phyloP scores from a whole-genome alignment of 116 monocot species.

The Papilionanthe hybrid region DNA sequence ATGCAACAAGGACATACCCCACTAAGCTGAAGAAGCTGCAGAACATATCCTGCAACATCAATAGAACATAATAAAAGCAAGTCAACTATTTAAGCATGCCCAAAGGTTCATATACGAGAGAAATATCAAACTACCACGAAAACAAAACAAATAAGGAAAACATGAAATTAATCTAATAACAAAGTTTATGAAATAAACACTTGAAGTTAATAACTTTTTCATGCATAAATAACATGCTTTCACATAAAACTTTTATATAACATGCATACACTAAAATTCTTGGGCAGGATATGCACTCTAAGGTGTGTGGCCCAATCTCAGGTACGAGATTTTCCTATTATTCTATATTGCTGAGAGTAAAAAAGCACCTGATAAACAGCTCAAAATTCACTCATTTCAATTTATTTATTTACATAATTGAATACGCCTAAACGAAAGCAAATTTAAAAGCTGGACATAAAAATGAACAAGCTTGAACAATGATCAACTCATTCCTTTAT shows the following conservation, averaged over 20 bases:
- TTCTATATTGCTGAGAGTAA: neutral
- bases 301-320: neutral
- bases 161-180: neutral
- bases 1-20: slow-evolving; percentile 48
- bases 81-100: neutral
- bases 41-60: slow-evolving; percentile 84
- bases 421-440: too few relatives aligned
- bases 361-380: too few relatives aligned
- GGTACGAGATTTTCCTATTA: neutral
- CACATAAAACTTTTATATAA: neutral
- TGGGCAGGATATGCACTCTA: neutral
- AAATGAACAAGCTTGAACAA: too few relatives aligned
- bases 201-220: neutral
- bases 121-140: neutral
- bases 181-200: neutral
- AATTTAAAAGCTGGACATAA: too few relatives aligned
- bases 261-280: neutral
- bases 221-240: neutral
- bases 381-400: too few relatives aligned
- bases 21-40: slow-evolving; percentile 96
- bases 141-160: neutral
- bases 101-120: neutral
- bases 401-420: too few relatives aligned
- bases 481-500: too few relatives aligned
- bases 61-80: slow-evolving; percentile 12